These are phyloP conservation scores for Pseudomicrostroma phylloplanum DNA, from an alignment of 1,284 basidiomycete species.

Conservation along the genomic window DNA sequence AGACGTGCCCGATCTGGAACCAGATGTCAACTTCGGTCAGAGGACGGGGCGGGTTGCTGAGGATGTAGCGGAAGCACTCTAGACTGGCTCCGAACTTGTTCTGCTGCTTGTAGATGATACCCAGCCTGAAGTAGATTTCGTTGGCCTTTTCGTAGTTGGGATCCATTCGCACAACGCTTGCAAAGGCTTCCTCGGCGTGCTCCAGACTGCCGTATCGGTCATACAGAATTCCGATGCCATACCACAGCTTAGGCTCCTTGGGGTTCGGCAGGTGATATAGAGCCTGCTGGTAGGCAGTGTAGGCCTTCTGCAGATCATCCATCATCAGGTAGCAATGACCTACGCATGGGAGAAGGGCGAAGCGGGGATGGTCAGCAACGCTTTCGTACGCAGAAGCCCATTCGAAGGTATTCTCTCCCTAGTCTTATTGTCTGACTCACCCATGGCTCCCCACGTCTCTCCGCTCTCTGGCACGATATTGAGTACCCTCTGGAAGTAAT, in stretches of 20 bases:
- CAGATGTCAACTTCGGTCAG: conserved; percentile 96
- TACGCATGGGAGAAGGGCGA: neutral
- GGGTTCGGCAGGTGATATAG: conserved; percentile 91
- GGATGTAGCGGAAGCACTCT: conserved; percentile 75
- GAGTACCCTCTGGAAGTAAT: conserved; percentile 86
- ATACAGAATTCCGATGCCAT: conserved; percentile 96
- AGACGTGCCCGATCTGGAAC: conserved; percentile 99
- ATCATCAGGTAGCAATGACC: conserved; percentile 95
- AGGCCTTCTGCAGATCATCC: conserved; percentile 96
- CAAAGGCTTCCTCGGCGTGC: conserved; percentile 96
- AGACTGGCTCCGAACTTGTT: conserved; percentile 63
- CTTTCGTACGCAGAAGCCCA: neutral
- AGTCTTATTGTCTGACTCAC: conserved; percentile 56
- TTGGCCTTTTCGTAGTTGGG: conserved; percentile 96
- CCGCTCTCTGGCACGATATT: conserved; percentile 56
- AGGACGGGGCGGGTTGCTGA: conserved; percentile 87
- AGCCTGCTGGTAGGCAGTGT: conserved; percentile 96
- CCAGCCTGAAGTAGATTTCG: conserved; percentile 94
- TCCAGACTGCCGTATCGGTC: conserved; percentile 97
- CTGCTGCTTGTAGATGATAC: conserved; percentile 99
- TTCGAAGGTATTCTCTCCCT: neutral
- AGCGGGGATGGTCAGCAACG: no score
- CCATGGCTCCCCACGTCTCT: conserved; percentile 54
- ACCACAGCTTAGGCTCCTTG: conserved; percentile 98
- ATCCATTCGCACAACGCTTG: conserved; percentile 92